Evolutionary conservation across 2,329 filamentous ascomycete genomes (phyloP).

Genomic region (Acephala macrosclerotiorum): DNA sequence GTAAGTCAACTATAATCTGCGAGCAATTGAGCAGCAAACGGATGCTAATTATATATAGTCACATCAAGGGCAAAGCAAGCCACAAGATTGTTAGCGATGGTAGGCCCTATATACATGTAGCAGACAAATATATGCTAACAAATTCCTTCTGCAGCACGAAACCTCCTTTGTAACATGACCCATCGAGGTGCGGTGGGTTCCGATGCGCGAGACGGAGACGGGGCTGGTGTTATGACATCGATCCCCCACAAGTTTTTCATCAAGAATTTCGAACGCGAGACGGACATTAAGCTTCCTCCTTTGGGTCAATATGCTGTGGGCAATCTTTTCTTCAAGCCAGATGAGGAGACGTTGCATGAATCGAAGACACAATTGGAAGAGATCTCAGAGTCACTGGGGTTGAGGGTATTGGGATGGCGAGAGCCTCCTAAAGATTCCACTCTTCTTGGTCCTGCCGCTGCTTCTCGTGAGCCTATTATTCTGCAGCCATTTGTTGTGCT

Average conservation of each 20-base stretch:
- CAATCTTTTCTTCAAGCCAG: constrained; percentile 98
- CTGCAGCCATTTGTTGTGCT: constrained; percentile 95
- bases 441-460: constrained; percentile 89
- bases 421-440: constrained; percentile 93
- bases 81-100: constrained; percentile 99
- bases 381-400: constrained; percentile 84
- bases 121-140: constrained; percentile 43
- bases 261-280: constrained; percentile 96
- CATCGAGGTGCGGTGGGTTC: constrained; percentile 98
- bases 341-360: constrained; percentile 86
- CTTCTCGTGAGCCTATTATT: constrained; percentile 93
- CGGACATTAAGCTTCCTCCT: constrained; percentile 85
- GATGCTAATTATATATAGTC: constrained; percentile 58
- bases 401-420: constrained; percentile 95
- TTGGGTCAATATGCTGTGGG: constrained; percentile 95
- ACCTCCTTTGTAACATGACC: constrained; percentile 99
- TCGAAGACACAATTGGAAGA: constrained; percentile 94
- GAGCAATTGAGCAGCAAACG: neutral
- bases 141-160: constrained; percentile 68
- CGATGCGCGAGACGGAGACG: constrained; percentile 96
- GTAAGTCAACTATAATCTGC: constrained; percentile 59
- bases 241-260: constrained; percentile 98
- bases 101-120: constrained; percentile 48
- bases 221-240: constrained; percentile 98
- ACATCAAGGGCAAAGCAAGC: constrained; percentile 96